Conservation (phyloP, 805 yeast species). For the Kuraishia molischiana region DNA sequence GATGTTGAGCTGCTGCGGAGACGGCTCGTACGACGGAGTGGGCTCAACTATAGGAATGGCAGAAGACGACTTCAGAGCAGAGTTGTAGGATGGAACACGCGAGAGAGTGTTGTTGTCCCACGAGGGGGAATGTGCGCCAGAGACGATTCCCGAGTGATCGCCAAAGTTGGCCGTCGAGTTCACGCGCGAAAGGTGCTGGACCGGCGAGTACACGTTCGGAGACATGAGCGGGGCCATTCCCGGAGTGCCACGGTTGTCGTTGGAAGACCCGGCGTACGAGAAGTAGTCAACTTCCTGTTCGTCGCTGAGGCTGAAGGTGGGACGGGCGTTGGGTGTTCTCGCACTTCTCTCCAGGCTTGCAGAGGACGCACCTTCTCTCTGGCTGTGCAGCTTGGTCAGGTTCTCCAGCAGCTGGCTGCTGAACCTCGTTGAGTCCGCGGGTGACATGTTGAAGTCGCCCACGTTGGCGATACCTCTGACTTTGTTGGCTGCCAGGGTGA, state of each 20-base stretch:
- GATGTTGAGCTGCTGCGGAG: constrained; percentile 22
- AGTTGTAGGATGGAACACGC: constrained; percentile 76
- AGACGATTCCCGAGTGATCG: background rate
- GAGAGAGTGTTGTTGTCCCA: constrained; percentile 40
- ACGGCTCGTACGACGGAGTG: constrained; percentile 67
- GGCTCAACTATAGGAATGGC: constrained; percentile 35
- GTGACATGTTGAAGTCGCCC: constrained; percentile 16
- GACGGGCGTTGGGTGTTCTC: constrained; percentile 12
- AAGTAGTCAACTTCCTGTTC: constrained; percentile 25
- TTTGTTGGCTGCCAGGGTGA: background rate
- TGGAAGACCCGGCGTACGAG: constrained; percentile 6
- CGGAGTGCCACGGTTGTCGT: background rate
- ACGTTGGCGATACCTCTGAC: background rate
- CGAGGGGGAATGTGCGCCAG: constrained; percentile 4
- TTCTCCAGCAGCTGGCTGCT: constrained; percentile 35
- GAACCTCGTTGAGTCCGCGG: constrained; percentile 11
- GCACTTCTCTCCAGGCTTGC: background rate
- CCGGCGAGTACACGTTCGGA: constrained; percentile 44
- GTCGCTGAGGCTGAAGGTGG: constrained; percentile 18
- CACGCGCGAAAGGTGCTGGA: constrained; percentile 48
- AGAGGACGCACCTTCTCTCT: constrained; percentile 24
- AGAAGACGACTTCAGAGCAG: constrained; percentile 48
- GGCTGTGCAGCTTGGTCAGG: constrained; percentile 39
- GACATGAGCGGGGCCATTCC: constrained; percentile 9
- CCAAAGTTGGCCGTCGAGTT: constrained; percentile 32